A percentile compares a stretch with the other conserved stretches of the same genome.
These are phyloP conservation scores for Croton setiger DNA, from an alignment of 441 rosid genomes.

Conservation along the genomic window DNA sequence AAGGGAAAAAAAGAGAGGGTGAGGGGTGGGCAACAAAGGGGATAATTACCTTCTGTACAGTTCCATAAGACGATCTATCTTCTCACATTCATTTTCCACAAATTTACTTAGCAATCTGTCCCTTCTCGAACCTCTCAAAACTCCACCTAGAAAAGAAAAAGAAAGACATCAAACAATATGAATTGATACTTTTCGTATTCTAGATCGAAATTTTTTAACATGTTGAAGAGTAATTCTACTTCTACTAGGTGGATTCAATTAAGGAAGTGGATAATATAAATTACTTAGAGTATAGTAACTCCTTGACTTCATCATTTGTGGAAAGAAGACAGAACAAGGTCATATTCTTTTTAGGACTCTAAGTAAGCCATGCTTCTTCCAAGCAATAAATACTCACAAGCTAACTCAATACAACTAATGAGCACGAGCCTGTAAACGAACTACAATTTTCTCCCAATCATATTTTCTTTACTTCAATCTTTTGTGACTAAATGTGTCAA, in stretches of 20 bases:
- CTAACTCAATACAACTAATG: too few relatives aligned
- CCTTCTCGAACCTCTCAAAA: slow-evolving; percentile 88
- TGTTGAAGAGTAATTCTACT: not conserved
- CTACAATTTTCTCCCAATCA: too few relatives aligned
- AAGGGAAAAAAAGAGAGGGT: not conserved
- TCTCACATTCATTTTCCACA: slow-evolving; percentile 90
- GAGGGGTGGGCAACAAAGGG: slow-evolving; percentile 12
- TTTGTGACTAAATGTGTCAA: too few relatives aligned
- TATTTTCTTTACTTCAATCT: too few relatives aligned
- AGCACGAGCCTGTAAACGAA: too few relatives aligned
- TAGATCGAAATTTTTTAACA: not conserved
- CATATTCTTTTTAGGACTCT: too few relatives aligned
- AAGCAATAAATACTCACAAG: too few relatives aligned
- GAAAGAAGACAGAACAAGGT: not conserved
- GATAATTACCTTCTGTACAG: slow-evolving; percentile 65
- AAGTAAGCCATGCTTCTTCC: too few relatives aligned
- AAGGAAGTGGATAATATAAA: not conserved
- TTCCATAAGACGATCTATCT: slow-evolving; percentile 96
- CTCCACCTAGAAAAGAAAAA: slow-evolving; percentile 55
- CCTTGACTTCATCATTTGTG: not conserved
- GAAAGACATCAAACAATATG: not conserved
- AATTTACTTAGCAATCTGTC: slow-evolving; percentile 87
- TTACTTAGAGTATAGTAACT: not conserved
- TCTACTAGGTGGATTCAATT: not conserved
- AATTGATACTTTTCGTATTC: not conserved